Conservation (phyloP, 1,284 basidiomycete genomes). For the Coniophora puteana region DNA sequence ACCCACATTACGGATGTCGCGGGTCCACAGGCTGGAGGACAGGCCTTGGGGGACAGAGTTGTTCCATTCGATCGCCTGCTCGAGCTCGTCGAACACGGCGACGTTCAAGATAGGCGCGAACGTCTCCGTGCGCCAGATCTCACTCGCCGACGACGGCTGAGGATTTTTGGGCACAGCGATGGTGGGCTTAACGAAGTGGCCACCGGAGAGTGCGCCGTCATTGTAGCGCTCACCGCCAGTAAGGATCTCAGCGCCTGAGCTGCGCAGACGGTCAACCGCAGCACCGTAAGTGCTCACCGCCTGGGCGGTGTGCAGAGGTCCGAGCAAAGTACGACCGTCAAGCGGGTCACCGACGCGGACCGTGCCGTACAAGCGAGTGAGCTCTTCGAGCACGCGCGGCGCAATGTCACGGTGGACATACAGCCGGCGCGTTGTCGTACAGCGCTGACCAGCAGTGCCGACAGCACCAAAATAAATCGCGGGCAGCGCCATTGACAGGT, state of each 20-base stretch:
- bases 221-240: constrained; percentile 60
- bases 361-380: constrained; percentile 69
- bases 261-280: constrained; percentile 63
- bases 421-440: constrained; percentile 89
- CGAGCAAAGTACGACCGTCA: constrained; percentile 68
- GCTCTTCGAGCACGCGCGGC: constrained; percentile 67
- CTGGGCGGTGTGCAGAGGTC: constrained; percentile 76
- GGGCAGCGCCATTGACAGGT: constrained; percentile 84
- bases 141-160: constrained; percentile 44
- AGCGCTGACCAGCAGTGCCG: constrained; percentile 93
- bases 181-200: constrained; percentile 88
- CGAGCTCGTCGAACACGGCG: constrained; percentile 85
- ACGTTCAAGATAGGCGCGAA: constrained; percentile 89
- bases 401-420: constrained; percentile 85
- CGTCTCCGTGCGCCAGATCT: constrained; percentile 82
- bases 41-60: constrained; percentile 91
- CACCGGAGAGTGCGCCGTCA: constrained; percentile 49
- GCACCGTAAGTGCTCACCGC: constrained; percentile 67
- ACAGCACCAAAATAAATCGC: constrained; percentile 92
- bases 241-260: constrained; percentile 73
- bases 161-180: constrained; percentile 67
- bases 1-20: constrained; percentile 76
- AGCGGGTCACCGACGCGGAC: constrained; percentile 84
- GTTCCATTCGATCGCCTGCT: constrained; percentile 90
- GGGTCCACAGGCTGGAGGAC: constrained; percentile 89